A percentile compares a stretch with the other conserved stretches of the same genome.
Evolutionary conservation across 2,329 filamentous ascomycete genomes (phyloP).

Genomic region (Diaporthe vaccinii): DNA sequence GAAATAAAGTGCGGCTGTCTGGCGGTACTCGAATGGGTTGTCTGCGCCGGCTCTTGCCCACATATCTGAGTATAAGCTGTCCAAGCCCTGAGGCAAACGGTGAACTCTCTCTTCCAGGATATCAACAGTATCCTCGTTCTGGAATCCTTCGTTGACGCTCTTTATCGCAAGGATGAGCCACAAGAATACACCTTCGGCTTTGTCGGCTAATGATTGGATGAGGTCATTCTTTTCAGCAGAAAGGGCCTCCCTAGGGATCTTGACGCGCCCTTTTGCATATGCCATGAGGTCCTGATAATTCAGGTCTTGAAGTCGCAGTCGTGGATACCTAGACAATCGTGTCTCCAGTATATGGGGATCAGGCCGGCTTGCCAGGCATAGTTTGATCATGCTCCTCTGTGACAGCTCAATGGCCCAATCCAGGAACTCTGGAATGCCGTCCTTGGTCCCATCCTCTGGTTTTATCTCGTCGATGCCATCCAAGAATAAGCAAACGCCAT

Average conservation of each 20-base stretch:
- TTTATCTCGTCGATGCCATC: conserved; percentile 34
- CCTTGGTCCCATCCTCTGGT: neutral
- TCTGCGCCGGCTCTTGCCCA: conserved; percentile 19
- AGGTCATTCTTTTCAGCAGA: neutral
- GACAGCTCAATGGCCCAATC: neutral
- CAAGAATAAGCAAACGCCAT: conserved; percentile 42
- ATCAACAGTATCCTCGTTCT: neutral
- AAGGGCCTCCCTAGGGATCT: neutral
- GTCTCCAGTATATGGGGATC: conserved; percentile 7
- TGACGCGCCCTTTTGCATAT: neutral
- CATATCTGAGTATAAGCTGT: conserved; percentile 18
- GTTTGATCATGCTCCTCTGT: conserved; percentile 2
- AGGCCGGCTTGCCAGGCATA: conserved; percentile 30
- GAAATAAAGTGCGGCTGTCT: conserved; percentile 30
- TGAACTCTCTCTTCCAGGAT: neutral
- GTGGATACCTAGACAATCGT: neutral
- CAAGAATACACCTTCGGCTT: conserved; percentile 27
- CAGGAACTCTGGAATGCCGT: conserved; percentile 20
- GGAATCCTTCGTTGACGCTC: neutral
- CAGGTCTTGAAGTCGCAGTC: conserved; percentile 24
- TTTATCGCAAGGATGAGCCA: conserved; percentile 18
- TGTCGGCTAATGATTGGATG: neutral
- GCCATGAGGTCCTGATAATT: neutral
- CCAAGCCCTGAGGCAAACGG: neutral
- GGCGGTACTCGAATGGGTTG: neutral